Conservation (phyloP, 768 basidiomycete species). For the Boletus barrowsii region DNA sequence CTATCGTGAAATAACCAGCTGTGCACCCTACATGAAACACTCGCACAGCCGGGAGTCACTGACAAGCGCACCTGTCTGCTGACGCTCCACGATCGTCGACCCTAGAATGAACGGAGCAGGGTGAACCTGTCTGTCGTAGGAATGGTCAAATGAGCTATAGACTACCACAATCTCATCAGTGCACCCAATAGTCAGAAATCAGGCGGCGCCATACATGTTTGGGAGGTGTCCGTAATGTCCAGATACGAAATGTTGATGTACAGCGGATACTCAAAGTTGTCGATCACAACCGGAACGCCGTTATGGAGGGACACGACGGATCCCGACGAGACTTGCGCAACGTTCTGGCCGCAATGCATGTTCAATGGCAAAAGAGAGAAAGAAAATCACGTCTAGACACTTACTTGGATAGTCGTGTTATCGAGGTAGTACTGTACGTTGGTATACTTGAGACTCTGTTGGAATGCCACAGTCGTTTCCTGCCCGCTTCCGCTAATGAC, state of each 20-base stretch:
- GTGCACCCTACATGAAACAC: not conserved
- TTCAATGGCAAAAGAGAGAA: too few relatives aligned
- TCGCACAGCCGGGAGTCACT: not conserved
- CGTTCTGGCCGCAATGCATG: slow-evolving; percentile 35
- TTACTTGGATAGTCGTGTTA: slow-evolving; percentile 41
- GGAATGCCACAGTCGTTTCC: slow-evolving; percentile 51
- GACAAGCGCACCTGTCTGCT: slow-evolving; percentile 49
- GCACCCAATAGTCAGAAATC: not conserved
- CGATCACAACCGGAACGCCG: slow-evolving; percentile 40
- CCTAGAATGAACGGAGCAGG: slow-evolving; percentile 59
- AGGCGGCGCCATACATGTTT: slow-evolving; percentile 10
- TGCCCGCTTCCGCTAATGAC: slow-evolving; percentile 62
- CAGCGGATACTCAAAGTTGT: slow-evolving; percentile 54
- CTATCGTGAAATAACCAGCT: slow-evolving; percentile 51
- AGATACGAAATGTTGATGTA: slow-evolving; percentile 38
- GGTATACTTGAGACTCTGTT: slow-evolving; percentile 57
- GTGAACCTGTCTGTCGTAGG: slow-evolving; percentile 55
- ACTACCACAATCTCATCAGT: slow-evolving; percentile 34
- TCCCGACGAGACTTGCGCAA: slow-evolving; percentile 49
- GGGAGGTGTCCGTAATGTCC: slow-evolving; percentile 29
- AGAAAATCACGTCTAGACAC: not conserved
- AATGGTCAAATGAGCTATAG: slow-evolving; percentile 59
- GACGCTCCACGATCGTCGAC: slow-evolving; percentile 56
- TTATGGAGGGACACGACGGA: slow-evolving; percentile 48
- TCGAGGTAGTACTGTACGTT: slow-evolving; percentile 64